phyloP scores from a whole-genome alignment of 2,329 filamentous ascomycete species.

The Paraphoma chrysanthemicola region DNA sequence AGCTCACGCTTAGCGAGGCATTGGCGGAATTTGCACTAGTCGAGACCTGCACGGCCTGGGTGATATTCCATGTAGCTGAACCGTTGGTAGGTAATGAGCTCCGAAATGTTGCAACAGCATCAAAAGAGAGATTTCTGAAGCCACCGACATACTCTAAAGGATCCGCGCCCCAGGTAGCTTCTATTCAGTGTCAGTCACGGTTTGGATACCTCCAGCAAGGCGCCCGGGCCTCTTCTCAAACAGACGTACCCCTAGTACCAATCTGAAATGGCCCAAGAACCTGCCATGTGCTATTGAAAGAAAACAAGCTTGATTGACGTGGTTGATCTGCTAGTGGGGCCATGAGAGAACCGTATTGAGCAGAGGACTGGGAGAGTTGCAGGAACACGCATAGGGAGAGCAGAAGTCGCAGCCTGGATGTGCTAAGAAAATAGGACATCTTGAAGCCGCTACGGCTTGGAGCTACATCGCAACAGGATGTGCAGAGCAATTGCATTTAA shows the following conservation, averaged over 20 bases:
- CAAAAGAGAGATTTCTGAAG: constrained; percentile 56
- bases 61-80: constrained; percentile 56
- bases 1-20: constrained; percentile 53
- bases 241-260: constrained; percentile 62
- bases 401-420: constrained; percentile 2
- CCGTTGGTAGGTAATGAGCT: constrained; percentile 62
- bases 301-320: constrained; percentile 25
- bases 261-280: constrained; percentile 65
- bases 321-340: constrained; percentile 17
- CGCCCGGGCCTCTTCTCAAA: too few relatives aligned
- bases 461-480: background rate
- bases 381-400: constrained; percentile 11
- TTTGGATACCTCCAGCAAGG: background rate
- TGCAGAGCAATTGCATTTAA: background rate
- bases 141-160: constrained; percentile 62
- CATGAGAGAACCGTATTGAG: constrained; percentile 25
- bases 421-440: background rate
- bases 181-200: constrained; percentile 43
- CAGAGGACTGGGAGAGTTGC: constrained; percentile 20
- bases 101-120: constrained; percentile 52
- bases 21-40: constrained; percentile 37
- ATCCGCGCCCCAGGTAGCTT: constrained; percentile 66
- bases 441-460: background rate
- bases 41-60: constrained; percentile 41
- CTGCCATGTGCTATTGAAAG: constrained; percentile 55